Evolutionary conservation across 768 basidiomycete genomes (phyloP).

Genomic region (Kwoniella bestiolae): DNA sequence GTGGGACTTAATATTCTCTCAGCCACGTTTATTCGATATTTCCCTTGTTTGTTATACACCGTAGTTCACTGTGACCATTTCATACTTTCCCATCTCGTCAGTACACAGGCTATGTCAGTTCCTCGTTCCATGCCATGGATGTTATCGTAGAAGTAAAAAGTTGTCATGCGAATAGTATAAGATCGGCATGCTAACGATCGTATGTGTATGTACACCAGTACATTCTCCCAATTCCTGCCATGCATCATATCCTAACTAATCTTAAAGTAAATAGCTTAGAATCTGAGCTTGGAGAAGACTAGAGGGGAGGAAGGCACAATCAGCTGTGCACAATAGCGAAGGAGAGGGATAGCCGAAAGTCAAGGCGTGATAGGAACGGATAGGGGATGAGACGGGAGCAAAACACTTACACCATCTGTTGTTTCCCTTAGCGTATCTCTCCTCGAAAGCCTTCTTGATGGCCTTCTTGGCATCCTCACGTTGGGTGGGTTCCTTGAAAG

Average conservation of each 20-base stretch:
- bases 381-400: not conserved
- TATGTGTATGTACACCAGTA: constrained; percentile 13
- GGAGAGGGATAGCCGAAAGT: not conserved
- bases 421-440: constrained; percentile 89
- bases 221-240: not conserved
- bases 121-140: no score
- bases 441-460: constrained; percentile 95
- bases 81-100: no score
- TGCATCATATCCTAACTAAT: not conserved
- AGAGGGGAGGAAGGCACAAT: not conserved
- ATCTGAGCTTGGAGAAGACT: constrained; percentile 59
- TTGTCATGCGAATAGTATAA: constrained; percentile 6
- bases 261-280: constrained; percentile 48
- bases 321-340: not conserved
- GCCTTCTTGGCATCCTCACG: constrained; percentile 93
- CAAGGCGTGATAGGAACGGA: not conserved
- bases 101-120: no score
- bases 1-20: no score
- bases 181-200: constrained; percentile 16
- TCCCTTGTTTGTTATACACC: no score
- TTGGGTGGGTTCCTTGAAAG: constrained; percentile 96
- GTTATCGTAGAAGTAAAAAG: not conserved
- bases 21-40: no score
- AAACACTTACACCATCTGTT: constrained; percentile 81
- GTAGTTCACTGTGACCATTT: no score